A percentile compares a stretch with the other conserved stretches of the same genome.
phyloP scores from a whole-genome alignment of 139 green algal genomes.

The Deuterostichococcus epilithicus region DNA sequence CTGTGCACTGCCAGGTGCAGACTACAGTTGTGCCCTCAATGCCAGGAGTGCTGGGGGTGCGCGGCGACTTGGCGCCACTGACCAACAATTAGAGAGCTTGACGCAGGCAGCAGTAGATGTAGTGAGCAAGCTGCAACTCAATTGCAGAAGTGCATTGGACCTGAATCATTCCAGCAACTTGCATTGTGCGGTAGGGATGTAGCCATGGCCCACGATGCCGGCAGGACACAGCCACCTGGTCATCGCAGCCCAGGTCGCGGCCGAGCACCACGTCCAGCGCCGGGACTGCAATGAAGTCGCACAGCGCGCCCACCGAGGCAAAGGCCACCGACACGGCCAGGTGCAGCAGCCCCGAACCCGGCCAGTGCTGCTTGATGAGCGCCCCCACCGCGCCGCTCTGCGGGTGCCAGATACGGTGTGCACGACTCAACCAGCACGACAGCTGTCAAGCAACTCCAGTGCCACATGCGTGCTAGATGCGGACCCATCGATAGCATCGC shows the following conservation, averaged over 20 bases:
- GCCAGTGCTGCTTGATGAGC: not conserved
- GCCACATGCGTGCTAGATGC: not conserved
- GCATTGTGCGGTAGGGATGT: too few species aligned
- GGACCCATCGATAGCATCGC: too few species aligned
- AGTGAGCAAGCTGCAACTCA: not conserved
- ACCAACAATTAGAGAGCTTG: too few species aligned
- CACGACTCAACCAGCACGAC: too few species aligned
- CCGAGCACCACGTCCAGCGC: conserved; percentile 34
- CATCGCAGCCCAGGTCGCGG: conserved; percentile 13
- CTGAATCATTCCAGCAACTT: not conserved
- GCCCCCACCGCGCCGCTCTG: not conserved
- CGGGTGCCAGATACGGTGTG: not conserved
- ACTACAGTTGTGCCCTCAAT: not conserved
- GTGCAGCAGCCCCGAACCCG: conserved; percentile 7
- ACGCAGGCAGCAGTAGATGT: not conserved
- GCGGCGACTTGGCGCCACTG: too few species aligned
- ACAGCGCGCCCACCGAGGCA: conserved; percentile 26
- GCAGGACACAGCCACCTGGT: too few species aligned
- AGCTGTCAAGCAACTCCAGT: too few species aligned
- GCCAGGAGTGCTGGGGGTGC: too few species aligned
- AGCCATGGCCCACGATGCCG: too few species aligned
- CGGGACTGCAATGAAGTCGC: conserved; percentile 42
- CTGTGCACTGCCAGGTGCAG: not conserved
- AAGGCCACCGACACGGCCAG: conserved; percentile 7
- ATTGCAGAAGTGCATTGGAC: not conserved